Conservation (phyloP, 2,329 filamentous ascomycete species). For the Aspergillus sp. region DNA sequence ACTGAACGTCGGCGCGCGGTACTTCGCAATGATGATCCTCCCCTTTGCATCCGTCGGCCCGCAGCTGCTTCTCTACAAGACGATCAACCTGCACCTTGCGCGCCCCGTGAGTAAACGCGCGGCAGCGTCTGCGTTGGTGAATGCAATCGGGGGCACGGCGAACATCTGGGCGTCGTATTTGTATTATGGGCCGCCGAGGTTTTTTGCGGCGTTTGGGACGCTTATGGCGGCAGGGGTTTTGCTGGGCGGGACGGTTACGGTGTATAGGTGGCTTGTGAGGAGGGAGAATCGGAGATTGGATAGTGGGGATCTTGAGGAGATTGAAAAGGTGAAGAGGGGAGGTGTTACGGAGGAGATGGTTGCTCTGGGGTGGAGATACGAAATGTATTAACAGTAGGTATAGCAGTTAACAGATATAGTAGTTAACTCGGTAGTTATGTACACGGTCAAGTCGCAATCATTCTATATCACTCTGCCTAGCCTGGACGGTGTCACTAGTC, state of each 20-base stretch:
- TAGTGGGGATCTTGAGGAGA: conserved; percentile 35
- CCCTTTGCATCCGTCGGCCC: conserved; percentile 43
- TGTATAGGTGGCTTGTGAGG: conserved; percentile 40
- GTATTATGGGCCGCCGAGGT: conserved; percentile 29
- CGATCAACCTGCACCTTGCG: conserved; percentile 43
- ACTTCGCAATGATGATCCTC: conserved; percentile 46
- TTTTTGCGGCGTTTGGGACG: conserved; percentile 44
- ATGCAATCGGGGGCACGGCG: conserved; percentile 29
- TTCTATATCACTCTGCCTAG: too few relatives aligned
- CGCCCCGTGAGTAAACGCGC: conserved; percentile 45
- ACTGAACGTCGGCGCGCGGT: conserved; percentile 40
- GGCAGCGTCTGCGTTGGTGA: conserved; percentile 43
- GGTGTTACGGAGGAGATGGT: conserved; percentile 49
- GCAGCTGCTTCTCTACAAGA: conserved; percentile 45
- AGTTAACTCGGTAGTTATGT: too few relatives aligned
- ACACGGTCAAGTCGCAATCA: too few relatives aligned
- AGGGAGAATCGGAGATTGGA: conserved; percentile 43
- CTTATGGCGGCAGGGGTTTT: conserved; percentile 29
- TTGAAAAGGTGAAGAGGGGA: conserved; percentile 42
- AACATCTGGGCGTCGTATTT: conserved; percentile 29
- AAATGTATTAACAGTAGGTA: conserved; percentile 42
- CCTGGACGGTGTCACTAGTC: too few relatives aligned
- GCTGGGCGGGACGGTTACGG: conserved; percentile 35
- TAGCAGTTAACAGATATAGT: too few relatives aligned
- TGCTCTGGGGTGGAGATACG: conserved; percentile 44